Conservation (phyloP, 75 land plant genomes). For the Selaginella tamariscina region DNA sequence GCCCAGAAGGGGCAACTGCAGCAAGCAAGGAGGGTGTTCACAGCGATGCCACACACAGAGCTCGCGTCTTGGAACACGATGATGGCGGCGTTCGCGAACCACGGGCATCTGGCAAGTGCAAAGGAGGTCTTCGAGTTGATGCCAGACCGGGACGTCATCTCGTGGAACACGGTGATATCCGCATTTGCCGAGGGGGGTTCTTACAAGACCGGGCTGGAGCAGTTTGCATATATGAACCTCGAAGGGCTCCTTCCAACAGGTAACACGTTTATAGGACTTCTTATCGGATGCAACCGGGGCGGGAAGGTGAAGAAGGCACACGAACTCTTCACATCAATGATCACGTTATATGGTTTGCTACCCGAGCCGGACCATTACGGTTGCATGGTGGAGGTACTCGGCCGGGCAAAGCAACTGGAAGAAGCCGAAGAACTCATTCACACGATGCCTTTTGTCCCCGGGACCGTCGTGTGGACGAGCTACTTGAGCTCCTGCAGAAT, state of each 20-base stretch:
- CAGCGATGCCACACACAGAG: neutral
- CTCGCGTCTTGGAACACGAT: constrained; percentile 8
- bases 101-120: neutral
- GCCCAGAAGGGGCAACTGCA: neutral
- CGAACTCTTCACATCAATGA: neutral
- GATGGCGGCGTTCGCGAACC: constrained; percentile 5
- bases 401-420: neutral
- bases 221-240: neutral
- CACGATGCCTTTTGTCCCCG: constrained; percentile 1
- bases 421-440: neutral
- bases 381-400: constrained; percentile 3
- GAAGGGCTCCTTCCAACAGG: neutral
- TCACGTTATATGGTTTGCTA: neutral
- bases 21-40: neutral
- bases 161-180: constrained; percentile 2
- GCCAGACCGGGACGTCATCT: neutral
- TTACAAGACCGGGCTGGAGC: neutral
- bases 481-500: neutral
- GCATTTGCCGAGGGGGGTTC: neutral
- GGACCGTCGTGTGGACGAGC: neutral
- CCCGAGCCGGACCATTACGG: constrained; percentile 1
- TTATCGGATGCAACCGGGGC: constrained; percentile 2
- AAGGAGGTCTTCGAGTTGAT: neutral
- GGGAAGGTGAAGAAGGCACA: neutral
- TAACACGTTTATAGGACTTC: neutral